These are phyloP conservation scores for Penicillium paneum DNA, from an alignment of 2,329 filamentous ascomycete species.

Conservation along the genomic window DNA sequence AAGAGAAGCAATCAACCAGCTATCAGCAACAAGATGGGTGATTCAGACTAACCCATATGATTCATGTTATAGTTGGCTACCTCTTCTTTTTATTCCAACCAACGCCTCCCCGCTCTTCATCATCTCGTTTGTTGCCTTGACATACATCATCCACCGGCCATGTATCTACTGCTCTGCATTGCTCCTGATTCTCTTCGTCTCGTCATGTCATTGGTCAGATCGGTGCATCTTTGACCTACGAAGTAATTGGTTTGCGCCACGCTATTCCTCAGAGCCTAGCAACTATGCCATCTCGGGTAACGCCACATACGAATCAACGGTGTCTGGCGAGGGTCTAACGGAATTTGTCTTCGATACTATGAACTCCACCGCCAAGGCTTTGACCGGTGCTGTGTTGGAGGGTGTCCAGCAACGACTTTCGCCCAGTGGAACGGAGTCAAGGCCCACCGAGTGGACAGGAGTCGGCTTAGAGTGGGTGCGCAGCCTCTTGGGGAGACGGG, in stretches of 20 bases:
- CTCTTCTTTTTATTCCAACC: conserved; percentile 82
- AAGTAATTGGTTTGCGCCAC: conserved; percentile 91
- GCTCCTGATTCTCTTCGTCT: conserved; percentile 89
- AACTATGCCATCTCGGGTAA: conserved; percentile 12
- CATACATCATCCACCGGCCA: conserved; percentile 92
- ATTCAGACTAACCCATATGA: background rate
- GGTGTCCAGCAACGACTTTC: conserved; percentile 48
- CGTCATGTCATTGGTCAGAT: conserved; percentile 84
- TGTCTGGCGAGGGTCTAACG: conserved; percentile 33
- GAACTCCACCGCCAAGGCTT: conserved; percentile 66
- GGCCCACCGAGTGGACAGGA: conserved; percentile 66
- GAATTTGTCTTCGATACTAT: conserved; percentile 48
- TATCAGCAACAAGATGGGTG: background rate
- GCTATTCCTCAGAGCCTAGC: conserved; percentile 46
- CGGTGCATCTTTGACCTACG: conserved; percentile 89
- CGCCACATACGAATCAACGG: conserved; percentile 18
- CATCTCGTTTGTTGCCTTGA: conserved; percentile 84
- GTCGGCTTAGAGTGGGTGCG: conserved; percentile 83
- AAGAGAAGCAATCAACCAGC: conserved; percentile 21
- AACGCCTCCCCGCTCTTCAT: conserved; percentile 83
- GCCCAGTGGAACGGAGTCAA: conserved; percentile 29
- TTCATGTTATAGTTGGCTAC: conserved; percentile 64
- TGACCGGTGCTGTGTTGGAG: conserved; percentile 66
- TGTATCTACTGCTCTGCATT: conserved; percentile 98
- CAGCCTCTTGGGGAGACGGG: conserved; percentile 73